Conservation (phyloP, 257 asterid species). For the Lantana camara region DNA sequence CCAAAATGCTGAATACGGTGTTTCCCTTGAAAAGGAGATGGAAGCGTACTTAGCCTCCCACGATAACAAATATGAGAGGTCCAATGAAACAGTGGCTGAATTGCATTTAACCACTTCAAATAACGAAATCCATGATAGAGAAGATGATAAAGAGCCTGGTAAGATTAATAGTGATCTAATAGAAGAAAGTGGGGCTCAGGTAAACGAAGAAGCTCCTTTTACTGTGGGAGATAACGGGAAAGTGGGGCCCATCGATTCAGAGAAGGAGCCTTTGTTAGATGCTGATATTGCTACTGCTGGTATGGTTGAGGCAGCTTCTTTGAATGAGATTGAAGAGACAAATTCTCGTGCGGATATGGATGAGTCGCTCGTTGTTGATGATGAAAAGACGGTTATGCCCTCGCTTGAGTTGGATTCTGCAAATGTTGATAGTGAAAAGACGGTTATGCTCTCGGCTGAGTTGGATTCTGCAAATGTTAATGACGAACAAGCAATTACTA, state of each 20-base stretch:
- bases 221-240: conserved; percentile 37
- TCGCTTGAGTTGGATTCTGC: conserved; percentile 35
- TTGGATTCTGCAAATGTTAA: conserved; percentile 40
- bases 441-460: conserved; percentile 34
- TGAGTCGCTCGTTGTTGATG: conserved; percentile 34
- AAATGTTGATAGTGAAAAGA: conserved; percentile 41
- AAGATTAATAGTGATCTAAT: conserved; percentile 23
- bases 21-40: conserved; percentile 26
- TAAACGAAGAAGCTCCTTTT: conserved; percentile 30
- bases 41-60: conserved; percentile 27
- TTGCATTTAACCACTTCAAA: conserved; percentile 29
- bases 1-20: conserved; percentile 36
- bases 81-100: conserved; percentile 33
- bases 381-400: conserved; percentile 31
- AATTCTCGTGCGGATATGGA: conserved; percentile 34
- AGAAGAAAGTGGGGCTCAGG: conserved; percentile 32
- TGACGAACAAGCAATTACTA: conserved; percentile 36
- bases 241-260: conserved; percentile 30
- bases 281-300: conserved; percentile 35
- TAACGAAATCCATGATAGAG: conserved; percentile 36
- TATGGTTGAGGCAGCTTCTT: conserved; percentile 25
- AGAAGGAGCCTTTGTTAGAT: conserved; percentile 31
- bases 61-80: conserved; percentile 28
- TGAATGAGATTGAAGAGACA: conserved; percentile 33
- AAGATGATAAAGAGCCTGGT: conserved; percentile 28